Conservation (phyloP, 371 early-diverging fungal species). For the Mortierella sp. region DNA sequence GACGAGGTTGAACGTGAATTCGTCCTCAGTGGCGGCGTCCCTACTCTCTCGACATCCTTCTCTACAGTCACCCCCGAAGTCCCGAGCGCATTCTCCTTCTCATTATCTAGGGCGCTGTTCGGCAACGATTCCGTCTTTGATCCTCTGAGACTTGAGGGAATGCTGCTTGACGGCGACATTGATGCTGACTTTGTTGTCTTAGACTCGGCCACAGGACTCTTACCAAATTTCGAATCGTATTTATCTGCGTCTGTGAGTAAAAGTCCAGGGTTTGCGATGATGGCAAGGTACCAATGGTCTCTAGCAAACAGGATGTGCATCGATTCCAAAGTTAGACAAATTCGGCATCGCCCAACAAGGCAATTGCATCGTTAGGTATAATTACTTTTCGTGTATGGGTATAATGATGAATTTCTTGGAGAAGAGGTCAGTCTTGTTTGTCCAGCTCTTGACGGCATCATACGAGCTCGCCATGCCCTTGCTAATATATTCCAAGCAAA, state of each 20-base stretch:
- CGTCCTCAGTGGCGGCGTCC: background rate
- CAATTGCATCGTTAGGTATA: background rate
- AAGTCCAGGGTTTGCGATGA: conserved; percentile 65
- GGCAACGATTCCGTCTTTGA: too few species aligned
- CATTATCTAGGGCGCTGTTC: too few species aligned
- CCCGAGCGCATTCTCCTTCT: too few species aligned
- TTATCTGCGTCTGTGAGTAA: conserved; percentile 4
- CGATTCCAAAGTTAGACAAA: too few species aligned
- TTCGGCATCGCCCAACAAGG: background rate
- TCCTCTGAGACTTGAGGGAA: background rate
- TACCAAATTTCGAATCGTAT: background rate
- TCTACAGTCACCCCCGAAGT: too few species aligned
- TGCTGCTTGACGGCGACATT: background rate
- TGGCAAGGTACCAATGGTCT: conserved; percentile 75
- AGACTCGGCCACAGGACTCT: background rate
- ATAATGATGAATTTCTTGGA: conserved; percentile 67
- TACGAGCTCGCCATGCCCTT: conserved; percentile 50
- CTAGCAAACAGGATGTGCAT: conserved; percentile 15
- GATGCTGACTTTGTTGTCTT: background rate
- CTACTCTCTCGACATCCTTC: background rate
- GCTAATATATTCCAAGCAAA: background rate
- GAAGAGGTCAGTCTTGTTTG: conserved; percentile 72
- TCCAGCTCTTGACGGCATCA: conserved; percentile 70
- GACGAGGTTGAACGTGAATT: conserved; percentile 5
- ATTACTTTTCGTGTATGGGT: conserved; percentile 76